A percentile compares a stretch with the other conserved stretches of the same genome.
Evolutionary conservation across 495 filamentous ascomycete genomes (phyloP).

Genomic region (Copromyces sp.): DNA sequence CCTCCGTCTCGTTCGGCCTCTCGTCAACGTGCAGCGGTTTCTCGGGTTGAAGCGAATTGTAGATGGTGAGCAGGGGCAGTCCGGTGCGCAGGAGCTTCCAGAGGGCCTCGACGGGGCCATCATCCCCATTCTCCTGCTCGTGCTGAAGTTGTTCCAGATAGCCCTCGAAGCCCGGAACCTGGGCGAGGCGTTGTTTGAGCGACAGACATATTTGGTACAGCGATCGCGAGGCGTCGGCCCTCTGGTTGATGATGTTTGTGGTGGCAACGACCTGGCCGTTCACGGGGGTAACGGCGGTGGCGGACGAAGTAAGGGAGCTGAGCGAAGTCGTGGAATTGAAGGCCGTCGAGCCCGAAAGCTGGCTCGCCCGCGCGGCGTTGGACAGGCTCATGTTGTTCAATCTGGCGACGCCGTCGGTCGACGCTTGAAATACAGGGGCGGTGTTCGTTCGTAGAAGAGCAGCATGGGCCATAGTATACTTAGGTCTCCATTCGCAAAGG

Average conservation of each 20-base stretch:
- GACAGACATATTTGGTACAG: conserved; percentile 91
- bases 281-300: conserved; percentile 21
- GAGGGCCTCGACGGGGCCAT: conserved; percentile 71
- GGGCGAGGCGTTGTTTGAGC: conserved; percentile 65
- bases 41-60: conserved; percentile 67
- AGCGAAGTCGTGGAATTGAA: conserved; percentile 36
- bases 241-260: conserved; percentile 90
- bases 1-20: conserved; percentile 43
- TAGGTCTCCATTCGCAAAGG: conserved; percentile 28
- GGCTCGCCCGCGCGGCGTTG: conserved; percentile 39
- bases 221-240: conserved; percentile 75
- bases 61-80: conserved; percentile 76
- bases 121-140: conserved; percentile 38
- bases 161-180: conserved; percentile 71
- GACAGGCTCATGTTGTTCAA: conserved; percentile 29
- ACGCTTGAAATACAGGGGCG: conserved; percentile 34
- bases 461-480: conserved; percentile 36
- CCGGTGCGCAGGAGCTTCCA: conserved; percentile 84
- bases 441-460: conserved; percentile 43
- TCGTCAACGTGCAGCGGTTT: conserved; percentile 52
- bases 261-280: conserved; percentile 58
- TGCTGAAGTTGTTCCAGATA: conserved; percentile 54
- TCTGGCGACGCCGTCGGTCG: conserved; percentile 27
- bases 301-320: conserved; percentile 36
- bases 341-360: conserved; percentile 43